Evolutionary conservation across 495 filamentous ascomycete genomes (phyloP).

Genomic region (Cairneyella variabilis): DNA sequence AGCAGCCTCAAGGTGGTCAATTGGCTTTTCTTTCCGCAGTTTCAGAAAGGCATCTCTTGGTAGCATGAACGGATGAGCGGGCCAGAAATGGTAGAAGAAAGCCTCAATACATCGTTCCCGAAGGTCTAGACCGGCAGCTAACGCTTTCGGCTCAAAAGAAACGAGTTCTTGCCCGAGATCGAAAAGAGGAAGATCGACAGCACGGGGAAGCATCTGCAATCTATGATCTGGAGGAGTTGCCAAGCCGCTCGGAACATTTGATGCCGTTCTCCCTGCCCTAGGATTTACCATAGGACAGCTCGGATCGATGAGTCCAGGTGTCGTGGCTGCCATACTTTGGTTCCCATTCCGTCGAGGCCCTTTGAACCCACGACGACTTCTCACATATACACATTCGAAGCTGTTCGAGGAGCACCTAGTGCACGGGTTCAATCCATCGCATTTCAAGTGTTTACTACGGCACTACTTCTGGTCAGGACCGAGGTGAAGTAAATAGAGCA

Average conservation of each 20-base stretch:
- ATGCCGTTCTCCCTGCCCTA: constrained; percentile 4
- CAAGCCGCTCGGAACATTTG: constrained; percentile 17
- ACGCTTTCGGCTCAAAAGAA: constrained; percentile 18
- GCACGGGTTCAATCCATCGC: constrained; percentile 25
- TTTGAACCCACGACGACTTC: constrained; percentile 25
- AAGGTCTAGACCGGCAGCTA: constrained; percentile 10
- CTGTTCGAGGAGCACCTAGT: constrained; percentile 21
- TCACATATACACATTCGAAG: constrained; percentile 25
- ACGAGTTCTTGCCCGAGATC: constrained; percentile 16
- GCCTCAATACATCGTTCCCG: constrained; percentile 45
- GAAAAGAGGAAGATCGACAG: constrained; percentile 16
- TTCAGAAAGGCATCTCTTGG: constrained; percentile 43
- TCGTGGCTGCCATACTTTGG: constrained; percentile 12
- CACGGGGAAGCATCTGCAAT: constrained; percentile 15
- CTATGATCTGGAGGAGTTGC: constrained; percentile 21
- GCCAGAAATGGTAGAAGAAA: constrained; percentile 63
- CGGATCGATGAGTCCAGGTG: constrained; percentile 1
- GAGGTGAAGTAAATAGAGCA: too few relatives aligned
- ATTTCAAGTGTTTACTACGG: constrained; percentile 26
- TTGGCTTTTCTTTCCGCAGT: constrained; percentile 39
- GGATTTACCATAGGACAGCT: constrained; percentile 19
- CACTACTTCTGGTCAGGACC: too few relatives aligned
- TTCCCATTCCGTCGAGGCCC: constrained; percentile 21
- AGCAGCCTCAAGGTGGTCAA: constrained; percentile 49
- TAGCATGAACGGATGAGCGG: constrained; percentile 63